phyloP scores from a whole-genome alignment of 2,329 filamentous ascomycete genomes.

The Coniella lustricola region DNA sequence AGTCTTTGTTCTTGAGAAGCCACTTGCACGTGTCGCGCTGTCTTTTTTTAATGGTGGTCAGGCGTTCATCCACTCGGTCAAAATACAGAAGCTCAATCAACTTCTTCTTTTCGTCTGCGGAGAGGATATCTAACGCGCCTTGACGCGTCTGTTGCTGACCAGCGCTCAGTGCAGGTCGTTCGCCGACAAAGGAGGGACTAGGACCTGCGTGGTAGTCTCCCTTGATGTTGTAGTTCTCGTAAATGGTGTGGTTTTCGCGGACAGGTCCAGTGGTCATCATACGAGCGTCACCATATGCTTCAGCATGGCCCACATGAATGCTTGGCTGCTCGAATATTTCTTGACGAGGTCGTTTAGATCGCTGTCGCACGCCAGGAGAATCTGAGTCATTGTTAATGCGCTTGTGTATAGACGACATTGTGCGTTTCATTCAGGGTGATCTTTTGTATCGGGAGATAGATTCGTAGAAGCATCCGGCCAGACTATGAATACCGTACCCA shows the following conservation, averaged over 20 bases:
- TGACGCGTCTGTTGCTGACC: neutral
- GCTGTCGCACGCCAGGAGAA: neutral
- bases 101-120: neutral
- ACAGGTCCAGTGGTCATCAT: neutral
- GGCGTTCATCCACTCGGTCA: conserved; percentile 31
- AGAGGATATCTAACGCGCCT: neutral
- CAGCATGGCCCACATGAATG: neutral
- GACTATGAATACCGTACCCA: no score
- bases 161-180: neutral
- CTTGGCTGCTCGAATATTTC: neutral
- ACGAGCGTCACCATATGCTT: neutral
- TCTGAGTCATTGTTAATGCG: no score
- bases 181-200: neutral
- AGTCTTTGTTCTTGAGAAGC: conserved; percentile 29
- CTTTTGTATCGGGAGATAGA: no score
- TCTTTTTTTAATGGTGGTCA: conserved; percentile 29
- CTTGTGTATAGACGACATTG: no score
- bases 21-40: conserved; percentile 33
- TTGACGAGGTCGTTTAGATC: neutral
- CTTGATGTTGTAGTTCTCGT: neutral
- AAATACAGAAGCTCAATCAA: conserved; percentile 30
- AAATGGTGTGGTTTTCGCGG: no score
- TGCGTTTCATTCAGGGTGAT: no score
- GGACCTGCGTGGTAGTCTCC: neutral
- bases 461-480: no score